Evolutionary conservation across 106 monocot genomes (phyloP).

Genomic region (Dioscorea dumetorum): DNA sequence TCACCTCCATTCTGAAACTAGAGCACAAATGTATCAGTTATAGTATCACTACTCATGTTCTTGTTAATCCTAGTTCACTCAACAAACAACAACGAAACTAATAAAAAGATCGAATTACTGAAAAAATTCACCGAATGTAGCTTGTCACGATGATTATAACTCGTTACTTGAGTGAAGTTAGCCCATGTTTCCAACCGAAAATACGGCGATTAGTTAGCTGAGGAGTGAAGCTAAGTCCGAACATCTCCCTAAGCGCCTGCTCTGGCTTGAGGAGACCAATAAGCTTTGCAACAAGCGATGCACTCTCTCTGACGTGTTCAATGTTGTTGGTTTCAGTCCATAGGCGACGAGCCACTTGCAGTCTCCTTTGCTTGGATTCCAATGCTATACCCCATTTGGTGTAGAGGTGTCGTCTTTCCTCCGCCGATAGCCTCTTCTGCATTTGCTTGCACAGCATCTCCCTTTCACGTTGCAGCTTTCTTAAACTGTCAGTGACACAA

Average conservation of each 20-base stretch:
- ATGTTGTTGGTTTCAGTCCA: constrained; percentile 60
- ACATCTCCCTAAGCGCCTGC: constrained; percentile 67
- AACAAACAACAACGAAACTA: too few relatives aligned
- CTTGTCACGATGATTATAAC: too few relatives aligned
- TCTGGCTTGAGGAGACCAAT: constrained; percentile 47
- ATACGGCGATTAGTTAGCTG: constrained; percentile 27
- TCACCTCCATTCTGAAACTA: too few relatives aligned
- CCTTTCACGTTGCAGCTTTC: constrained; percentile 58
- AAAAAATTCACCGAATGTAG: too few relatives aligned
- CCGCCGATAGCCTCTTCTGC: constrained; percentile 36
- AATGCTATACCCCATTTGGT: constrained; percentile 66
- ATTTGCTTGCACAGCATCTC: constrained; percentile 60
- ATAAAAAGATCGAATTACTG: too few relatives aligned
- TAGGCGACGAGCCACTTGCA: constrained; percentile 41
- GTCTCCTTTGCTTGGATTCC: constrained; percentile 59
- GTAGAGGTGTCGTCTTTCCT: constrained; percentile 61
- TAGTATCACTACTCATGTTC: too few relatives aligned
- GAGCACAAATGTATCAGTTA: too few relatives aligned
- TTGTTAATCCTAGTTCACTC: too few relatives aligned
- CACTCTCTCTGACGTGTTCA: constrained; percentile 68
- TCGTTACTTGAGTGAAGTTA: constrained; percentile 13
- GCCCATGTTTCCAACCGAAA: constrained; percentile 42
- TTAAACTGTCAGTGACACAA: constrained; percentile 23
- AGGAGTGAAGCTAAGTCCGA: constrained; percentile 69
- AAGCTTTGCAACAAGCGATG: constrained; percentile 65